These are phyloP conservation scores for Actinidia chinensis DNA, from an alignment of 179 eudicot genomes.

Conservation along the genomic window DNA sequence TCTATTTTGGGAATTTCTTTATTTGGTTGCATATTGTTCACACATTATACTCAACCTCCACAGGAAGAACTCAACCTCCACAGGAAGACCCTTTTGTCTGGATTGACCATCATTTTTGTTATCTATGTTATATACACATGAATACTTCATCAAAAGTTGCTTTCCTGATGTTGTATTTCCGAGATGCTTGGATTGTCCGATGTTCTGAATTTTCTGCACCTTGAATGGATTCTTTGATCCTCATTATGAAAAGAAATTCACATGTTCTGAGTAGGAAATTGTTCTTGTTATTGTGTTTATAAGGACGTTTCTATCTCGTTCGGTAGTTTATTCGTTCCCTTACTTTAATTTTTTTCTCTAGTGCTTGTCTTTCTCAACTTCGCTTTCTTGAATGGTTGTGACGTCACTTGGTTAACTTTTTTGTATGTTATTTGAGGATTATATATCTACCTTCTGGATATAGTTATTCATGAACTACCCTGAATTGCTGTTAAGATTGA, in stretches of 20 bases:
- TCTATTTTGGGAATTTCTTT: slow-evolving; percentile 14
- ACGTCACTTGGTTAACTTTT: background rate
- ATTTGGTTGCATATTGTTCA: slow-evolving; percentile 7
- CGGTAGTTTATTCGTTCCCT: background rate
- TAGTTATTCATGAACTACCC: background rate
- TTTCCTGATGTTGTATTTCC: slow-evolving; percentile 23
- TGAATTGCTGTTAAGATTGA: background rate
- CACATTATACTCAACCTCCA: slow-evolving; percentile 9
- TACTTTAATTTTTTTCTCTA: background rate
- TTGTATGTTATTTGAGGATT: background rate
- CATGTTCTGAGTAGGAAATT: background rate
- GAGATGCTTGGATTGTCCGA: slow-evolving; percentile 35
- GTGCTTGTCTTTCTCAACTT: background rate
- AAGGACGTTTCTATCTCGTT: background rate
- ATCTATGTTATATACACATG: slow-evolving; percentile 20
- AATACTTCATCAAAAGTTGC: background rate
- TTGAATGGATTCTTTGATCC: slow-evolving; percentile 25
- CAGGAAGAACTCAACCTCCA: too few species aligned
- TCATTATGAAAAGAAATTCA: slow-evolving; percentile 24
- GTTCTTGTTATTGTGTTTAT: background rate
- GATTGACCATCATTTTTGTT: slow-evolving; percentile 26
- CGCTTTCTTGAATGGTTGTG: background rate
- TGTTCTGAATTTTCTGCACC: slow-evolving; percentile 28
- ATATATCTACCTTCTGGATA: background rate
- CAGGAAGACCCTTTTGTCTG: slow-evolving; percentile 19